Percentiles rank a stretch among this genome's conserved stretches.
phyloP scores from a whole-genome alignment of 768 basidiomycete species.

The Trametes coccinea region DNA sequence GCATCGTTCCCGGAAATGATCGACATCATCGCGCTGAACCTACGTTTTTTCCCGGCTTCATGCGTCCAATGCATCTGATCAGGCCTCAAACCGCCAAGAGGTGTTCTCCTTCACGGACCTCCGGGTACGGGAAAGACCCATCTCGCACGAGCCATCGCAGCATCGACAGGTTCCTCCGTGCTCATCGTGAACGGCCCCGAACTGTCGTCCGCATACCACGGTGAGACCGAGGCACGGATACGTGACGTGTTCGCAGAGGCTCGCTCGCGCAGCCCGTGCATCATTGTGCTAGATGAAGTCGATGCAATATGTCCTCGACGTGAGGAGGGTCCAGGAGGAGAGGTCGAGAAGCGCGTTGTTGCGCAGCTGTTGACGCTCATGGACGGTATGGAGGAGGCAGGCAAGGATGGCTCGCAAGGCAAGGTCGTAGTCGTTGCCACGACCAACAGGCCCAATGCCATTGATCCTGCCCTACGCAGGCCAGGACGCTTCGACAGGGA shows the following conservation, averaged over 20 bases:
- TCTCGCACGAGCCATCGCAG: conserved; percentile 90
- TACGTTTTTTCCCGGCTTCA: background rate
- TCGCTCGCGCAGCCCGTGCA: conserved; percentile 78
- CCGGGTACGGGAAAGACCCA: conserved; percentile 99
- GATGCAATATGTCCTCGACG: conserved; percentile 91
- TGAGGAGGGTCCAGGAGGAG: conserved; percentile 88
- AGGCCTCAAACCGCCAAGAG: conserved; percentile 95
- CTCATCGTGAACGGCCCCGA: conserved; percentile 95
- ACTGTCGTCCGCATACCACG: conserved; percentile 92
- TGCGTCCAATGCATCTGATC: background rate
- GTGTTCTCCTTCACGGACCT: conserved; percentile 91
- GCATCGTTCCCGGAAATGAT: background rate
- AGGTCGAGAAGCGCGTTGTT: conserved; percentile 95
- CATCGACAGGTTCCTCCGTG: conserved; percentile 83
- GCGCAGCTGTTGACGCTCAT: conserved; percentile 92
- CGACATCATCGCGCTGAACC: background rate
- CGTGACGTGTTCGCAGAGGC: conserved; percentile 91
- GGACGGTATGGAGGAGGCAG: conserved; percentile 76
- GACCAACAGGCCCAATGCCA: conserved; percentile 93
- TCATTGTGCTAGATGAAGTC: conserved; percentile 94
- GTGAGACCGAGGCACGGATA: conserved; percentile 91
- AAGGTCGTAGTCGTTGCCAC: conserved; percentile 95
- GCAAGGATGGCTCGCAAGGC: conserved; percentile 41
- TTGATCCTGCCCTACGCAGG: conserved; percentile 87
- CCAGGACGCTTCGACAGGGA: conserved; percentile 94